Percentiles rank a stretch among this genome's conserved stretches.
phyloP scores from a whole-genome alignment of 2,329 filamentous ascomycete genomes.

The Ophiognomonia clavigignenti-juglandacearum region DNA sequence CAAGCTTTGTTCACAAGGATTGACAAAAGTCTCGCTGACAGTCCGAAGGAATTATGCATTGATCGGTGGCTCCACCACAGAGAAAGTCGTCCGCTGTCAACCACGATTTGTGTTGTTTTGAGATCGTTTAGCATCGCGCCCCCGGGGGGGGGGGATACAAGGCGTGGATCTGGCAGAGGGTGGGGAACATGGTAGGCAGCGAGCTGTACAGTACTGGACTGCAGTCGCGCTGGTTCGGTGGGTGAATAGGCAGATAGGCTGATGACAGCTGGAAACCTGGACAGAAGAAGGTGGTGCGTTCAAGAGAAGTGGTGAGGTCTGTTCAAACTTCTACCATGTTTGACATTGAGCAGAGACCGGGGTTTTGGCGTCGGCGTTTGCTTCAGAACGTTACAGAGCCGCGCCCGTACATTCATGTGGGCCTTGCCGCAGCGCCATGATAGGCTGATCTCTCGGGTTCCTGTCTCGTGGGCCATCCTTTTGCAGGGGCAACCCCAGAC shows the following conservation, averaged over 20 bases:
- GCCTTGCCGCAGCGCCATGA: conserved; percentile 2
- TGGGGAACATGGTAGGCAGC: too few relatives aligned
- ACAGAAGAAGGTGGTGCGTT: background rate
- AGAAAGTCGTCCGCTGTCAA: too few relatives aligned
- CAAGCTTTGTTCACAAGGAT: background rate
- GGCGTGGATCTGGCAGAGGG: too few relatives aligned
- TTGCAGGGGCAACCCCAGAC: background rate
- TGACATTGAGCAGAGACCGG: conserved; percentile 8
- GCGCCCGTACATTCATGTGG: conserved; percentile 1
- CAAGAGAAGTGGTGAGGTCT: background rate
- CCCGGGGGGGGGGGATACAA: too few relatives aligned
- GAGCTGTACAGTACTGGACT: too few relatives aligned
- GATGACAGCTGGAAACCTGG: background rate
- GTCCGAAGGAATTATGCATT: background rate
- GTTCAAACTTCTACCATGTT: conserved; percentile 7
- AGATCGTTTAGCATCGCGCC: too few relatives aligned
- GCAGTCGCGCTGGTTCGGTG: too few relatives aligned
- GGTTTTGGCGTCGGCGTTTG: conserved; percentile 8
- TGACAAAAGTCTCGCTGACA: background rate
- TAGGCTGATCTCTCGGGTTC: conserved; percentile 5
- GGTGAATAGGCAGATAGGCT: background rate
- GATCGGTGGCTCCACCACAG: too few relatives aligned
- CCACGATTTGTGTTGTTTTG: too few relatives aligned
- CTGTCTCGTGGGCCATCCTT: conserved; percentile 13
- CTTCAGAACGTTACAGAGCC: conserved; percentile 17